Percentiles rank a stretch among this genome's conserved stretches.
Evolutionary conservation across 225 moss, liverwort and hornwort species (phyloP).

Genomic region (Pseudoscleropodium purum): DNA sequence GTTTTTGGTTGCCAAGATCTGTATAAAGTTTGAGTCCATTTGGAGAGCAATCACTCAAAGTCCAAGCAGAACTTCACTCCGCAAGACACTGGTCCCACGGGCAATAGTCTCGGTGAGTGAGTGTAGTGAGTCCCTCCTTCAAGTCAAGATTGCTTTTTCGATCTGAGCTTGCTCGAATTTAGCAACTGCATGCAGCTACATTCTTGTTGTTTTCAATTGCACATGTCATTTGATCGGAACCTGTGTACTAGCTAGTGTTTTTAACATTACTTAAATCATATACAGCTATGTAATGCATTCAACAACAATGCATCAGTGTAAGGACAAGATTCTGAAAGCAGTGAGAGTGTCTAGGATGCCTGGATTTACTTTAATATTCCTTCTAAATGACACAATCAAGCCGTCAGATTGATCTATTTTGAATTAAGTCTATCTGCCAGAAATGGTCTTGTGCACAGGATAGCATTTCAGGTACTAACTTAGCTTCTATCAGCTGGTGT

Average conservation of each 20-base stretch:
- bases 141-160: not conserved
- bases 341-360: not conserved
- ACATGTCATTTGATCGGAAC: too few relatives aligned
- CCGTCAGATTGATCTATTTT: not conserved
- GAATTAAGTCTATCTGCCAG: not conserved
- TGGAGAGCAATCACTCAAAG: not conserved
- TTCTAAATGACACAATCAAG: not conserved
- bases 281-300: not conserved
- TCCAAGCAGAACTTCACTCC: not conserved
- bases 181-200: not conserved
- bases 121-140: not conserved
- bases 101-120: not conserved
- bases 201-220: not conserved
- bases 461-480: not conserved
- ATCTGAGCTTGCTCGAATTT: not conserved
- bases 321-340: too few relatives aligned
- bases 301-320: not conserved
- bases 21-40: not conserved
- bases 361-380: not conserved
- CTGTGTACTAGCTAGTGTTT: too few relatives aligned
- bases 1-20: not conserved
- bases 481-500: too few relatives aligned
- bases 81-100: not conserved
- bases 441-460: not conserved
- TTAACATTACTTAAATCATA: too few relatives aligned